These are phyloP conservation scores for Xylaria sp. DNA, from an alignment of 2,329 filamentous ascomycete genomes.

Conservation along the genomic window DNA sequence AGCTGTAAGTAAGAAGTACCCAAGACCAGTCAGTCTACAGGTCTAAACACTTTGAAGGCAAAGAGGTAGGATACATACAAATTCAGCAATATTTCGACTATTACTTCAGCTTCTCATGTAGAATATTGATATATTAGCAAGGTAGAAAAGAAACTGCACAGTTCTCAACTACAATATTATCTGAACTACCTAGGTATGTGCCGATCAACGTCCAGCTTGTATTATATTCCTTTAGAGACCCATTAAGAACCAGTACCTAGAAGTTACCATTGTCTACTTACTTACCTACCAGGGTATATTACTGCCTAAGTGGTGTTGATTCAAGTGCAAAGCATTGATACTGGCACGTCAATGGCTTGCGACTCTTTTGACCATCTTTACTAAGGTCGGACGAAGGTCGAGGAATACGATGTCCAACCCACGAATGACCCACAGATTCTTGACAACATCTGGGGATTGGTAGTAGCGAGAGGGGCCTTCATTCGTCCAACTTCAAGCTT, in stretches of 20 bases:
- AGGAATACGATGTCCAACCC: conserved; percentile 29
- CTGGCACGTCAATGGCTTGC: conserved; percentile 2
- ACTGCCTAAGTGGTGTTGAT: neutral
- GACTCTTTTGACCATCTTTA: conserved; percentile 16
- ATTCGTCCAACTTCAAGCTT: conserved; percentile 18
- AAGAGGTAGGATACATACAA: neutral
- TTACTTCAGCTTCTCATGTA: neutral
- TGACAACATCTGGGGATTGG: conserved; percentile 8
- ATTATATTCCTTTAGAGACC: neutral
- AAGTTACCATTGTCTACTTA: neutral
- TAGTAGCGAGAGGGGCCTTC: conserved; percentile 17
- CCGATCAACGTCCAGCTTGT: neutral
- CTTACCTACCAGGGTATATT: neutral
- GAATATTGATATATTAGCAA: neutral
- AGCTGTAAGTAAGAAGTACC: neutral
- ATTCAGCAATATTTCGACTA: neutral
- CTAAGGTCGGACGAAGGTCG: conserved; percentile 5
- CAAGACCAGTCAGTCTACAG: too few relatives aligned
- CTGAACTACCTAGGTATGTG: neutral
- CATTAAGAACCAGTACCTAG: neutral
- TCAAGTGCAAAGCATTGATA: neutral
- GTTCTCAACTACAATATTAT: neutral
- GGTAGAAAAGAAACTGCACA: neutral
- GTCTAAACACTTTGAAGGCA: too few relatives aligned
- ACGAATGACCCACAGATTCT: conserved; percentile 12